Base-by-base conservation (phyloP, 176 grass and related monocot species). In the Phragmites australis region DNA sequence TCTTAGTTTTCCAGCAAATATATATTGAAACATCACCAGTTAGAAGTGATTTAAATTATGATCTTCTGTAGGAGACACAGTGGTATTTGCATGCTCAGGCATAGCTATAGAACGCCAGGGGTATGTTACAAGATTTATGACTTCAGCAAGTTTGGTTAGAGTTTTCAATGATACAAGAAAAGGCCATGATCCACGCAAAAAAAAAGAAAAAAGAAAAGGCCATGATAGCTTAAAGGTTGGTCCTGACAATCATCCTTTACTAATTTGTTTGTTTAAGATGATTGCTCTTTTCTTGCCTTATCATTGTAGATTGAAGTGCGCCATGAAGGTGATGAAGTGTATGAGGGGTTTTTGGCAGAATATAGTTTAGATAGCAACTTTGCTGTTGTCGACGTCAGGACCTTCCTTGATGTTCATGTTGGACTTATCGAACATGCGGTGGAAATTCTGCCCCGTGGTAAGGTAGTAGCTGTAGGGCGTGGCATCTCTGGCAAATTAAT, bases 371-470 rank as follows among this genome's bases (percentile, higher is more conserved):
- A 68, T 19, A 2, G 37, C 4, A 19, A 21, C 49, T 47, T 84
- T 84, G 82, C 41, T 84, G 13, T 58, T 68, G 82, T 84, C 82
- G 22, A 83, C 25, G 4, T 73, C 23, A 18, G 14, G 12, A 43
- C 39, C 6, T 37, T 6, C 51, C 61, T 68, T 48, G 72, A 44
- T 68, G 82, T 84, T 68, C 71, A 84, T 57, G 26, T 31, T 0
- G 61, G 50, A 16, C 53, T 75, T 76, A 26, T 57, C 14, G 0
- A 46, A 25, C 29, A 3, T 76, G 46, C 21, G 40, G 23, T 30
- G 71, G 60, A 56, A 57, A 12, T 10, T 68, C 19, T 48, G n/a
- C 23, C 61, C 49, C 11, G 12, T 34, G 57, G 26, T 19, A 73
- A 76, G 21, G 21, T 82, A 82, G 34, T 72, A 46, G 47, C 83